Evolutionary conservation across 139 green algal genomes (phyloP).

Genomic region (Tetradesmus obliquus): DNA sequence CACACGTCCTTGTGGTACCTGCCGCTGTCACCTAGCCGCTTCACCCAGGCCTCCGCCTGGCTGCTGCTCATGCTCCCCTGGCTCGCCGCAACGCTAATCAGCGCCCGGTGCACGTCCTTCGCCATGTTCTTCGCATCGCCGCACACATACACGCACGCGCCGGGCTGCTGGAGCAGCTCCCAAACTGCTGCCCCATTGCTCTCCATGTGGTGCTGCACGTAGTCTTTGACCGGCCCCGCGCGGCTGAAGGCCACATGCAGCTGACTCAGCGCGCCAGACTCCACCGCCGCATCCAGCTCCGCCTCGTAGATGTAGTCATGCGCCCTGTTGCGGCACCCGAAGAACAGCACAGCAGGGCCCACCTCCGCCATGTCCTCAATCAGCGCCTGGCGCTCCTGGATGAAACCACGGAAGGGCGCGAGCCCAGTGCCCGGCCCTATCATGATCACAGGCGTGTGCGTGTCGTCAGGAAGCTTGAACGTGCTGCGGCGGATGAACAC

Average conservation of each 20-base stretch:
- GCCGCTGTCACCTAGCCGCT: constrained; percentile 74
- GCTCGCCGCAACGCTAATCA: constrained; percentile 71
- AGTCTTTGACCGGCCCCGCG: constrained; percentile 62
- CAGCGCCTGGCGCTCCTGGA: constrained; percentile 66
- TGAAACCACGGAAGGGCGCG: constrained; percentile 97
- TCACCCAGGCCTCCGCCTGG: constrained; percentile 80
- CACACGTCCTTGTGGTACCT: constrained; percentile 95
- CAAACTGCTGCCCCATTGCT: constrained; percentile 61
- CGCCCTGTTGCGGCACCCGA: constrained; percentile 83
- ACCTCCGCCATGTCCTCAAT: constrained; percentile 50
- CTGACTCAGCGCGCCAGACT: constrained; percentile 70
- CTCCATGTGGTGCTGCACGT: constrained; percentile 92
- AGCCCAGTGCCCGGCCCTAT: constrained; percentile 96
- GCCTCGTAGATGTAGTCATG: constrained; percentile 92
- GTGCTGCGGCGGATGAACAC: constrained; percentile 87
- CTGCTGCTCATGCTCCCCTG: constrained; percentile 56
- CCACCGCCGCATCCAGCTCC: constrained; percentile 75
- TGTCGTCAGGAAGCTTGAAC: constrained; percentile 90
- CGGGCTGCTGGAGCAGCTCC: constrained; percentile 50
- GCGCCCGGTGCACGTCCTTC: constrained; percentile 90
- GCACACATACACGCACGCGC: constrained; percentile 93
- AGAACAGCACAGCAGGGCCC: constrained; percentile 89
- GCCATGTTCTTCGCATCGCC: constrained; percentile 97
- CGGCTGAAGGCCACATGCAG: constrained; percentile 88
- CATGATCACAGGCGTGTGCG: constrained; percentile 90